Base-by-base conservation (phyloP, 345 rosid species). In the Populus davidiana region DNA sequence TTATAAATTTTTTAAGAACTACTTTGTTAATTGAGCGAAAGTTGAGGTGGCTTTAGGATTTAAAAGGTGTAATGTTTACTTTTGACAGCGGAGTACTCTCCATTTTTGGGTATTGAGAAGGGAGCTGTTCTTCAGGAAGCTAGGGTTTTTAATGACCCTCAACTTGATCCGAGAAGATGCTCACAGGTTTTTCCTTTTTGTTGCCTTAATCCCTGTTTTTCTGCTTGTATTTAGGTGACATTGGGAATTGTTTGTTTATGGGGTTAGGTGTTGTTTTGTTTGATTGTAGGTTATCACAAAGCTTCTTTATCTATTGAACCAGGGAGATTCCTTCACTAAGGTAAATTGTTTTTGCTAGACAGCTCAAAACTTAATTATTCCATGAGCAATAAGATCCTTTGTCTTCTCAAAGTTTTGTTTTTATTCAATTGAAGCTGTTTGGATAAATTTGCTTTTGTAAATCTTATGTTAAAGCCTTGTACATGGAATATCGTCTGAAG, bases 101-200 rank as follows among this genome's bases (percentile, higher is more conserved):
- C 99, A 0, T 96, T 93, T 82, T 44, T 90, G 81, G 99, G 99
- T 70, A 92, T 96, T 31, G 99, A 96, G 90, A 96, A 96, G 81
- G 98, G 99, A 25, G 98, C 98, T 5, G 98, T 93, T 66, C 98
- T 96, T 82, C 99, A 96, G 84, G 99, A 96, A 81, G 96, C 96
- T 74, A 90, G 99, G 85, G 95, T 96, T 81, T 96, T 96, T 83
- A 93, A 96, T 79, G 99, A 96, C 29, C 92, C 99, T 70, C 99
- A 96, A 86, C 92, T 96, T 84, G 99, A 96, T 86, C 90, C 99
- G 17, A 84, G 98, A 87, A 89, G 86, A 89, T 96, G 99, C 90
- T 96, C 97, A 21, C 99, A 96, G 98, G 99, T 95, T 69, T 79
- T 81, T 73, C 64, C 29, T 64, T 17, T 52, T 52, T 56, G 18